phyloP scores from a whole-genome alignment of 2,329 filamentous ascomycete genomes.

The Incumbomyces delicatus region DNA sequence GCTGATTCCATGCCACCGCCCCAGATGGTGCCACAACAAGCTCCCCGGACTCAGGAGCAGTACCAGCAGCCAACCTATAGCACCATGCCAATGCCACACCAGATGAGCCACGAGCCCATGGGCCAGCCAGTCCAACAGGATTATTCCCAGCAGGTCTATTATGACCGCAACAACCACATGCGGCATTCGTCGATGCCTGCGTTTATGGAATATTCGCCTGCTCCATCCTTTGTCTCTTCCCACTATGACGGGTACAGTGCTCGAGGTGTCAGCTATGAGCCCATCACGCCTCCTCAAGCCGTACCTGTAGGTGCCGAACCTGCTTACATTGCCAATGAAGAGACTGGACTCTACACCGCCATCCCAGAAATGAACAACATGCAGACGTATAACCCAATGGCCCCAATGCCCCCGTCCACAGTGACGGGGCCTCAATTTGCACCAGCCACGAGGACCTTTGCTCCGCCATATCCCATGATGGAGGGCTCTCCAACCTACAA shows the following conservation, averaged over 20 bases:
- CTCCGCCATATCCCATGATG: conserved; percentile 81
- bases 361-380: conserved; percentile 79
- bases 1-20: conserved; percentile 93
- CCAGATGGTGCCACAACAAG: conserved; percentile 61
- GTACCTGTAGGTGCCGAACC: conserved; percentile 74
- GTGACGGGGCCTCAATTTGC: conserved; percentile 71
- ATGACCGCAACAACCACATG: conserved; percentile 69
- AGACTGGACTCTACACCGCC: conserved; percentile 88
- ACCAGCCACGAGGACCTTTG: conserved; percentile 55
- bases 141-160: conserved; percentile 70
- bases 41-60: conserved; percentile 52
- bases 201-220: conserved; percentile 96
- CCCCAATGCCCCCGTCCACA: conserved; percentile 81
- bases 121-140: conserved; percentile 69
- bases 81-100: conserved; percentile 58
- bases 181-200: conserved; percentile 97
- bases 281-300: conserved; percentile 85
- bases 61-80: conserved; percentile 60
- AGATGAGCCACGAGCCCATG: conserved; percentile 41
- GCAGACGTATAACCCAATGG: conserved; percentile 73
- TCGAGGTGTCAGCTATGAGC: conserved; percentile 90
- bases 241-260: conserved; percentile 98
- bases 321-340: conserved; percentile 95
- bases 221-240: conserved; percentile 95
- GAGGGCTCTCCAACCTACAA: conserved; percentile 98